Percentiles rank a stretch among this genome's conserved stretches.
phyloP scores from a whole-genome alignment of 306 rosid genomes.

The Fragaria iinumae region DNA sequence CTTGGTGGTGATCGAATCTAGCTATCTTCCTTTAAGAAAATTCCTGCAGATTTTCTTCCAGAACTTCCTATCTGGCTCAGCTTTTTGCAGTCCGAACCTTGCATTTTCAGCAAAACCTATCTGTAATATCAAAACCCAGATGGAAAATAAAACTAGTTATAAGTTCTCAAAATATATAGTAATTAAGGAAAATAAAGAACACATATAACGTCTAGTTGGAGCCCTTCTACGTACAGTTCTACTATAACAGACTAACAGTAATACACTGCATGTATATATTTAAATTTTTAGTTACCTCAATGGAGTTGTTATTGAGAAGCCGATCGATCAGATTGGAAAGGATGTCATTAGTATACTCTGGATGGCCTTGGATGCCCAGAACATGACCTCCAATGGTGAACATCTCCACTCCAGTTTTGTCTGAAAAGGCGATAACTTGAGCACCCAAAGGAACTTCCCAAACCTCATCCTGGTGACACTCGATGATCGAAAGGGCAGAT shows the following conservation, averaged over 20 bases:
- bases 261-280: too few species aligned
- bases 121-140: constrained; percentile 28
- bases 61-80: constrained; percentile 50
- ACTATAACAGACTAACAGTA: not conserved
- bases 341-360: constrained; percentile 64
- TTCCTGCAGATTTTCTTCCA: constrained; percentile 56
- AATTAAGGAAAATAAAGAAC: too few species aligned
- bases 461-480: constrained; percentile 68
- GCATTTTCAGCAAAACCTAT: constrained; percentile 47
- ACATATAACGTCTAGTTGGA: too few species aligned
- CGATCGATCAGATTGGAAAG: constrained; percentile 52
- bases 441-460: constrained; percentile 65
- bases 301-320: constrained; percentile 35
- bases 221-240: too few species aligned
- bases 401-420: constrained; percentile 67
- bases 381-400: constrained; percentile 52
- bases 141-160: not conserved
- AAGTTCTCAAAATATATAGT: not conserved
- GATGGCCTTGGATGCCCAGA: constrained; percentile 77
- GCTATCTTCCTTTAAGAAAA: constrained; percentile 48
- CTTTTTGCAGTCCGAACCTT: constrained; percentile 35
- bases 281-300: constrained; percentile 36
- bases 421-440: constrained; percentile 55
- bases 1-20: not conserved
- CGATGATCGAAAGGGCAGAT: constrained; percentile 41